Percentiles rank a stretch among this genome's conserved stretches.
Evolutionary conservation across 2,329 filamentous ascomycete species (phyloP).

Genomic region (Ophiostoma himal-ulmi): DNA sequence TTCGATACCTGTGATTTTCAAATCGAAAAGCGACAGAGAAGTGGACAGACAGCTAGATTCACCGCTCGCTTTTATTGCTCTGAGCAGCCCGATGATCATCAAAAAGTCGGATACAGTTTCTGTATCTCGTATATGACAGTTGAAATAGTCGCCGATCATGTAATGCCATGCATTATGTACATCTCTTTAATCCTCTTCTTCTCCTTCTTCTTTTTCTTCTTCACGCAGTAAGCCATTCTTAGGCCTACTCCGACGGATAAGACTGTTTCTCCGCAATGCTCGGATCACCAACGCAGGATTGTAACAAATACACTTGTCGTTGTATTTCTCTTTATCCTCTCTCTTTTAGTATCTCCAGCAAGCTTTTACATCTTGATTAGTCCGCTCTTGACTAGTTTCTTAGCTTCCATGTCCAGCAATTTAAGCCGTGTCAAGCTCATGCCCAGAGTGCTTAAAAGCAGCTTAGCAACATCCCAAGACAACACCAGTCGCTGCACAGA

Average conservation of each 20-base stretch:
- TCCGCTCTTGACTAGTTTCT: neutral
- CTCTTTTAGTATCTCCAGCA: neutral
- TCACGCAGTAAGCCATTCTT: neutral
- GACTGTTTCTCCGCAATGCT: neutral
- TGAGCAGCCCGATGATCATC: too few species aligned
- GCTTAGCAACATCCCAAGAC: neutral
- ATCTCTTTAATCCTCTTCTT: neutral
- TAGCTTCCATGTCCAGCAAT: neutral
- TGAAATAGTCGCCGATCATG: too few species aligned
- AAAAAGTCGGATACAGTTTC: too few species aligned
- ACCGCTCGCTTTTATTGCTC: too few species aligned
- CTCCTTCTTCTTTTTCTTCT: neutral
- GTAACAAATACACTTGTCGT: neutral
- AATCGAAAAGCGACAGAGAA: too few species aligned
- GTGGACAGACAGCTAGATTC: too few species aligned
- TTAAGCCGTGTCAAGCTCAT: neutral
- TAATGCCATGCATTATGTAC: neutral
- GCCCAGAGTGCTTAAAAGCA: neutral
- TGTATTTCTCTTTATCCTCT: neutral
- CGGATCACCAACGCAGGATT: neutral
- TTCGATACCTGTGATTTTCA: too few species aligned
- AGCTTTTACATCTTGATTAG: neutral
- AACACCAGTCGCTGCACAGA: neutral
- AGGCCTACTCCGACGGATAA: neutral
- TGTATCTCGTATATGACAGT: too few species aligned